Conservation (phyloP, 2,329 filamentous ascomycete species). For the Colletotrichum sp. region DNA sequence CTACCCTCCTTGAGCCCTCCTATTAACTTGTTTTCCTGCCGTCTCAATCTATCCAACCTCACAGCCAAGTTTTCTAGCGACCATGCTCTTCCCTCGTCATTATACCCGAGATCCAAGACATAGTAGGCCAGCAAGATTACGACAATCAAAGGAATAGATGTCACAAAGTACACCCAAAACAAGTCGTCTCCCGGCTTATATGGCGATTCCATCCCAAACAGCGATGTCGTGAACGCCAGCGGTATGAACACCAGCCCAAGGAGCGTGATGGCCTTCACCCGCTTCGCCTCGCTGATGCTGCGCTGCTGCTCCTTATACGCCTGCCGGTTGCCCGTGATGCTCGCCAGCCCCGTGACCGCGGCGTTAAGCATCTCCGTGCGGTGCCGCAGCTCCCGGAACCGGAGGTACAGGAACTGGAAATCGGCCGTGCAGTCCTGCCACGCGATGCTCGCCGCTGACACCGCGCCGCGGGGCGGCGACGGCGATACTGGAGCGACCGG, state of each 20-base stretch:
- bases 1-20: neutral
- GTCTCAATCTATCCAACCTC: neutral
- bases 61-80: slow-evolving; percentile 11
- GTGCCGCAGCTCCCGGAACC: slow-evolving; percentile 26
- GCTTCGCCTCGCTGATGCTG: slow-evolving; percentile 27
- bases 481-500: neutral
- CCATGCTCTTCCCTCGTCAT: slow-evolving; percentile 26
- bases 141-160: slow-evolving; percentile 23
- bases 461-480: neutral
- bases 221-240: slow-evolving; percentile 23
- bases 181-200: slow-evolving; percentile 20
- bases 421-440: slow-evolving; percentile 24
- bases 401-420: slow-evolving; percentile 25
- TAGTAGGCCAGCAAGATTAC: slow-evolving; percentile 23
- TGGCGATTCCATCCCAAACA: slow-evolving; percentile 27
- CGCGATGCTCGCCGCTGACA: neutral
- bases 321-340: slow-evolving; percentile 28
- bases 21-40: neutral
- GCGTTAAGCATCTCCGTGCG: slow-evolving; percentile 26
- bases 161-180: slow-evolving; percentile 27
- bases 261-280: slow-evolving; percentile 27
- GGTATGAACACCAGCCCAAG: slow-evolving; percentile 28
- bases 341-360: slow-evolving; percentile 26
- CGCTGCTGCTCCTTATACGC: slow-evolving; percentile 27
- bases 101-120: slow-evolving; percentile 26